Percentiles rank a stretch among this genome's conserved stretches.
phyloP scores from a whole-genome alignment of 495 filamentous ascomycete species.

The Copromyces sp. region DNA sequence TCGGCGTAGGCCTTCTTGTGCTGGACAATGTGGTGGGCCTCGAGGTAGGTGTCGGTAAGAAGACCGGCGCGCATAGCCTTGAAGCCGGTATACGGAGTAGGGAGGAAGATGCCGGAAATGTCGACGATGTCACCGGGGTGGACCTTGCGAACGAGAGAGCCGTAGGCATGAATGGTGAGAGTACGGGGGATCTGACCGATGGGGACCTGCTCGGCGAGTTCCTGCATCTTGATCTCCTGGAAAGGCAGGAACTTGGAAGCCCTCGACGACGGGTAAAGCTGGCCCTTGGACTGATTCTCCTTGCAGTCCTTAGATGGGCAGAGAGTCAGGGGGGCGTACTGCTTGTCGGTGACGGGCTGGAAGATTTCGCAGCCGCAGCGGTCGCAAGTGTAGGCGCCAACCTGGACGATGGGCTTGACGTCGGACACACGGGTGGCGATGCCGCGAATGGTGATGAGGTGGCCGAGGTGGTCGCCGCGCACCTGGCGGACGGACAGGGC shows the following conservation, averaged over 20 bases:
- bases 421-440: constrained; percentile 94
- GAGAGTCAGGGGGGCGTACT: constrained; percentile 72
- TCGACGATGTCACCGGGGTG: constrained; percentile 94
- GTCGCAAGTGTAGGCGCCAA: constrained; percentile 96
- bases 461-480: constrained; percentile 80
- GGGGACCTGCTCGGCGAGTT: constrained; percentile 95
- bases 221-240: constrained; percentile 97
- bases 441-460: constrained; percentile 87
- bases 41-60: constrained; percentile 91
- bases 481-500: constrained; percentile 89
- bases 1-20: constrained; percentile 97
- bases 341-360: constrained; percentile 86
- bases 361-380: constrained; percentile 95
- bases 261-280: constrained; percentile 83
- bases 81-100: constrained; percentile 96
- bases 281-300: constrained; percentile 82
- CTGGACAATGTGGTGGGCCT: constrained; percentile 85
- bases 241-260: constrained; percentile 96
- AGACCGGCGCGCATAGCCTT: constrained; percentile 91
- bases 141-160: constrained; percentile 69
- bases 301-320: constrained; percentile 85
- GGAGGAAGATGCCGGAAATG: constrained; percentile 88
- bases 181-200: constrained; percentile 93
- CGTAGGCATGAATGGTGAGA: constrained; percentile 82
- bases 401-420: constrained; percentile 93